These are phyloP conservation scores for Penicillium sp. DNA, from an alignment of 2,329 filamentous ascomycete species.

Conservation along the genomic window DNA sequence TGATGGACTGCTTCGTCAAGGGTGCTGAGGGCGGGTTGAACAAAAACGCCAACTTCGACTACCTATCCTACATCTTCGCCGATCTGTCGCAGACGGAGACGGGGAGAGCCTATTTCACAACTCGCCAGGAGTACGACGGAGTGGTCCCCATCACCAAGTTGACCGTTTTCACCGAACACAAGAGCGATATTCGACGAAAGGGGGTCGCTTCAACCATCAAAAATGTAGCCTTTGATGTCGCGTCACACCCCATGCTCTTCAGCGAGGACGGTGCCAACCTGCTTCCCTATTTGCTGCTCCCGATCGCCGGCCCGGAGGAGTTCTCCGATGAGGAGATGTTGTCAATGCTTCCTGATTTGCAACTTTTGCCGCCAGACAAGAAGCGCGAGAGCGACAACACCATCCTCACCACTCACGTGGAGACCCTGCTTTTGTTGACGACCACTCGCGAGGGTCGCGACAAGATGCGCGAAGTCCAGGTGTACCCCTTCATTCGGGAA, in stretches of 20 bases:
- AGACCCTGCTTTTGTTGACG: slow-evolving; percentile 77
- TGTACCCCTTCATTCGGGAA: slow-evolving; percentile 86
- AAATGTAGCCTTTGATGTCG: slow-evolving; percentile 79
- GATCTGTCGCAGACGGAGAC: slow-evolving; percentile 79
- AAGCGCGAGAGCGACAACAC: slow-evolving; percentile 67
- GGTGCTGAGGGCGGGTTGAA: slow-evolving; percentile 79
- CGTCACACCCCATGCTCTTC: slow-evolving; percentile 65
- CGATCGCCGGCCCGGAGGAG: slow-evolving; percentile 81
- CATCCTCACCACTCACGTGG: slow-evolving; percentile 80
- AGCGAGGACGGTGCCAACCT: slow-evolving; percentile 69
- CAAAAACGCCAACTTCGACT: slow-evolving; percentile 79
- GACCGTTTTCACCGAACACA: slow-evolving; percentile 88
- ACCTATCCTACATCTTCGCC: slow-evolving; percentile 88
- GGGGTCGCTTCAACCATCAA: slow-evolving; percentile 97
- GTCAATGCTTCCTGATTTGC: slow-evolving; percentile 82
- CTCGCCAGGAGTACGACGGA: slow-evolving; percentile 66
- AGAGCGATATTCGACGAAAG: slow-evolving; percentile 72
- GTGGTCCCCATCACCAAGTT: slow-evolving; percentile 89
- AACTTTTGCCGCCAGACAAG: slow-evolving; percentile 86
- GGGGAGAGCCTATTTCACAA: slow-evolving; percentile 68
- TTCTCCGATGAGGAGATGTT: slow-evolving; percentile 81
- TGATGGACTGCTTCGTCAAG: slow-evolving; percentile 94
- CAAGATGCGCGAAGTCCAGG: slow-evolving; percentile 65
- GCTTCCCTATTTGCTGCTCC: slow-evolving; percentile 80
- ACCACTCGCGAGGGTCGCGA: slow-evolving; percentile 72